Conservation (phyloP, 2,329 filamentous ascomycete species). For the Penicillium sp. region DNA sequence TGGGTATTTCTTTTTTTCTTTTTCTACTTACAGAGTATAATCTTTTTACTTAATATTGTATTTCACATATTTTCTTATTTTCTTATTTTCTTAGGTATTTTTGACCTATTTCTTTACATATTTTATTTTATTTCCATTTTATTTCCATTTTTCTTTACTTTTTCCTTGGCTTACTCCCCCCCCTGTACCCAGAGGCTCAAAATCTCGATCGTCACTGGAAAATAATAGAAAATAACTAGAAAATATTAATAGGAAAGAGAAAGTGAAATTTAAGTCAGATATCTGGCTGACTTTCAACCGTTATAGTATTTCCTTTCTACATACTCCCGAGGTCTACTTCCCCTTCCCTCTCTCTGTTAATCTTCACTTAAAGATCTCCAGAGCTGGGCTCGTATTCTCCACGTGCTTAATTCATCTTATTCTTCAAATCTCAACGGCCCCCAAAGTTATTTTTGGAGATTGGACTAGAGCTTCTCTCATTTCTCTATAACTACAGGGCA, state of each 20-base stretch:
- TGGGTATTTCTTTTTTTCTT: background rate
- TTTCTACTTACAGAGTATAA: too few species aligned
- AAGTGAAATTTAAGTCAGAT: slow-evolving; percentile 4
- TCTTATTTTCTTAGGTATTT: background rate
- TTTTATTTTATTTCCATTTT: background rate
- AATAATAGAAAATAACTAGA: background rate
- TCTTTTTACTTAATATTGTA: background rate
- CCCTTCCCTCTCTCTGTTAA: background rate
- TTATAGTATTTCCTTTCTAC: too few species aligned
- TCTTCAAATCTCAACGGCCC: slow-evolving; percentile 2
- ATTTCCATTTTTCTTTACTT: background rate
- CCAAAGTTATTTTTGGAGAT: slow-evolving; percentile 11
- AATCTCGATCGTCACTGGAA: slow-evolving; percentile 19
- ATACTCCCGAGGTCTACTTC: background rate
- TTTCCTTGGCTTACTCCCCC: background rate
- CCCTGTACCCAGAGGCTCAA: slow-evolving; percentile 21
- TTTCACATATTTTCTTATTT: background rate
- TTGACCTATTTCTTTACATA: background rate
- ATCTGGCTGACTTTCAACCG: slow-evolving; percentile 1
- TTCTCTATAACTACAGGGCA: background rate
- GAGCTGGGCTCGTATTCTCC: slow-evolving; percentile 14
- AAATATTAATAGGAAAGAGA: background rate
- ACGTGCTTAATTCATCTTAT: slow-evolving; percentile 13
- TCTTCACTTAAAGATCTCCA: slow-evolving; percentile 3
- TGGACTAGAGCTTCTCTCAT: background rate